A percentile compares a stretch with the other conserved stretches of the same genome.
phyloP scores from a whole-genome alignment of 495 filamentous ascomycete genomes.

The Niebla homalea region DNA sequence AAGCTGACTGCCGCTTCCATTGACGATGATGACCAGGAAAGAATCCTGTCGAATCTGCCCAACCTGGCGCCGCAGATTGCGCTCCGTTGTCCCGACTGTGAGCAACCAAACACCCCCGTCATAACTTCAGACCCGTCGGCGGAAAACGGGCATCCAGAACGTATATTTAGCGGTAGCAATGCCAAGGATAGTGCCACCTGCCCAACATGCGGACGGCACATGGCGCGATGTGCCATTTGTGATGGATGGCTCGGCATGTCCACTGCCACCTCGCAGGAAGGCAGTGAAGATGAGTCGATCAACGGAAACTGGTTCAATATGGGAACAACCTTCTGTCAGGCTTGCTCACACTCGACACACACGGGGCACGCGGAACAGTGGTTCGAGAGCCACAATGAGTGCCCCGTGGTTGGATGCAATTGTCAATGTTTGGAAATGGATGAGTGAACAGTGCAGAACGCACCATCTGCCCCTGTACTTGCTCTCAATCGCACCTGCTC shows the following conservation, averaged over 20 bases:
- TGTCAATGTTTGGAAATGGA: slow-evolving; percentile 51
- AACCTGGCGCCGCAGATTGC: slow-evolving; percentile 53
- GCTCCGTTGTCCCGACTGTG: slow-evolving; percentile 74
- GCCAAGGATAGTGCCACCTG: slow-evolving; percentile 43
- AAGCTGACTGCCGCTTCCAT: slow-evolving; percentile 44
- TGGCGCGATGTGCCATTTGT: slow-evolving; percentile 84
- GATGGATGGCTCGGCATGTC: slow-evolving; percentile 72
- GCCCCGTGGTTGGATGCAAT: slow-evolving; percentile 78
- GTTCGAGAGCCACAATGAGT: slow-evolving; percentile 70
- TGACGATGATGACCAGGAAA: slow-evolving; percentile 25
- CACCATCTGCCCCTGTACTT: no score
- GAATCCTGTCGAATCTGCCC: slow-evolving; percentile 47
- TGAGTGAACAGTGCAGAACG: no score
- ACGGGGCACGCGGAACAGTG: slow-evolving; percentile 77
- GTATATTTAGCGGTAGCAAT: slow-evolving; percentile 12
- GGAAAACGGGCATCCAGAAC: slow-evolving; percentile 20
- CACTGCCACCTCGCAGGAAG: slow-evolving; percentile 38
- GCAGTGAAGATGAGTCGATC: slow-evolving; percentile 40
- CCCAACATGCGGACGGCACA: slow-evolving; percentile 71
- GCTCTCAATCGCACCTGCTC: no score
- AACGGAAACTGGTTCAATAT: slow-evolving; percentile 11
- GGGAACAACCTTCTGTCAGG: slow-evolving; percentile 69
- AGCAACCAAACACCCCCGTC: slow-evolving; percentile 29
- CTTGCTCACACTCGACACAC: slow-evolving; percentile 83
- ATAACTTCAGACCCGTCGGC: slow-evolving; percentile 15